Evolutionary conservation across 352 stramenopile species (phyloP).

Genomic region (Discostella stelligera): DNA sequence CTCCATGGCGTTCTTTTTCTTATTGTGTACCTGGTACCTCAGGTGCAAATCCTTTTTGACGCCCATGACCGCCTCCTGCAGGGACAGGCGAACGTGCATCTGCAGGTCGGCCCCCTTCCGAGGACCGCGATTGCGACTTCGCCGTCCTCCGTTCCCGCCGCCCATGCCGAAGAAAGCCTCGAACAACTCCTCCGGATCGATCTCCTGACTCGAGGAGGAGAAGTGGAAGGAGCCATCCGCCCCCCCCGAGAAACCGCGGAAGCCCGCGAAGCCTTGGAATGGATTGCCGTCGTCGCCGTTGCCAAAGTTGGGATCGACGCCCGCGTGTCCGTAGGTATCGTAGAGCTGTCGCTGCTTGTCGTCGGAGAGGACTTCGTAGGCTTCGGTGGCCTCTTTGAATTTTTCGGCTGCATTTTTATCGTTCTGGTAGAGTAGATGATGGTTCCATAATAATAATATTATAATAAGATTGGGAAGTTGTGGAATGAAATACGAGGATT

Average conservation of each 20-base stretch:
- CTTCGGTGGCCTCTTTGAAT: conserved; percentile 72
- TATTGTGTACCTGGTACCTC: conserved; percentile 72
- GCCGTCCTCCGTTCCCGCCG: conserved; percentile 41
- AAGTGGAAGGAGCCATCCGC: conserved; percentile 72
- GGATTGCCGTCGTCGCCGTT: conserved; percentile 58
- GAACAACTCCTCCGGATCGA: conserved; percentile 82
- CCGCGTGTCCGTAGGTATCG: conserved; percentile 92
- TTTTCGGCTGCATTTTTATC: conserved; percentile 39
- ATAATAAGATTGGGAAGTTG: no score
- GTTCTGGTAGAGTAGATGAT: conserved; percentile 6
- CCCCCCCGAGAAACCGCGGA: conserved; percentile 62
- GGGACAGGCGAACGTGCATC: conserved; percentile 89
- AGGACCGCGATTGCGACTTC: conserved; percentile 75
- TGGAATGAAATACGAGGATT: no score
- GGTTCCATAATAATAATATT: neutral
- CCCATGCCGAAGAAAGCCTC: conserved; percentile 80
- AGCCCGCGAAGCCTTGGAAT: conserved; percentile 60
- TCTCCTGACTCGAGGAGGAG: conserved; percentile 49
- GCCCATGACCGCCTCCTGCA: conserved; percentile 94
- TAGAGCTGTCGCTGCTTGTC: conserved; percentile 92
- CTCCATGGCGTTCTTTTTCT: conserved; percentile 77
- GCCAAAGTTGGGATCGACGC: conserved; percentile 88
- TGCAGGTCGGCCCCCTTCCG: conserved; percentile 91
- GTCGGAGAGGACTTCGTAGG: conserved; percentile 79
- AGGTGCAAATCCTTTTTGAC: conserved; percentile 86